Evolutionary conservation across 495 filamentous ascomycete genomes (phyloP).

Genomic region (Neurospora pannonica): DNA sequence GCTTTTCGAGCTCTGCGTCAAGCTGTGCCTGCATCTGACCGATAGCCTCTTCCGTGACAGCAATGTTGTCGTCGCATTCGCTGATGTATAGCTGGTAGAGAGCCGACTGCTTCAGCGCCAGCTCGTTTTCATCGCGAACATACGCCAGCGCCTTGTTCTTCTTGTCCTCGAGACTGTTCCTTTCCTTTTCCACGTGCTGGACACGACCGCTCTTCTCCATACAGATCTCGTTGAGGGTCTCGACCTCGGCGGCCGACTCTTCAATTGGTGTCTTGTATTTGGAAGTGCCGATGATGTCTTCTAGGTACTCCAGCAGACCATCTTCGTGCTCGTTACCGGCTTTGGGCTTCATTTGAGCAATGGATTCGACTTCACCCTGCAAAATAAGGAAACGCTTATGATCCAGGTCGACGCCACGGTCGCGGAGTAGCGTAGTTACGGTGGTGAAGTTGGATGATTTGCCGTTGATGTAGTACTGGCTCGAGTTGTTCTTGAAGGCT

Average conservation of each 20-base stretch:
- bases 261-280: conserved; percentile 97
- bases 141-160: conserved; percentile 88
- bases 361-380: conserved; percentile 96
- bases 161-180: conserved; percentile 82
- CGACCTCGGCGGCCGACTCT: conserved; percentile 79
- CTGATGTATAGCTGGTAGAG: conserved; percentile 85
- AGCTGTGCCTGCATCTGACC: conserved; percentile 80
- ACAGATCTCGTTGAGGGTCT: conserved; percentile 88
- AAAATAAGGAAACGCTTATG: conserved; percentile 97
- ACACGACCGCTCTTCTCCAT: conserved; percentile 88
- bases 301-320: conserved; percentile 89
- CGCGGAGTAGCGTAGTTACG: conserved; percentile 81
- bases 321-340: conserved; percentile 91
- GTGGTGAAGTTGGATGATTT: conserved; percentile 80
- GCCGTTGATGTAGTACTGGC: conserved; percentile 94
- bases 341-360: conserved; percentile 98
- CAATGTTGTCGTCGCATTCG: conserved; percentile 78
- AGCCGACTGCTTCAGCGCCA: conserved; percentile 76
- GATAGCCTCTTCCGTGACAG: conserved; percentile 83
- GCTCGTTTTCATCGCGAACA: conserved; percentile 86
- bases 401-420: conserved; percentile 85
- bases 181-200: conserved; percentile 97
- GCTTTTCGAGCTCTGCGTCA: conserved; percentile 82
- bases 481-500: conserved; percentile 95
- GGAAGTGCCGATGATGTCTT: conserved; percentile 97